Conservation (phyloP, 257 asterid species). For the Salvia miltiorrhiza region DNA sequence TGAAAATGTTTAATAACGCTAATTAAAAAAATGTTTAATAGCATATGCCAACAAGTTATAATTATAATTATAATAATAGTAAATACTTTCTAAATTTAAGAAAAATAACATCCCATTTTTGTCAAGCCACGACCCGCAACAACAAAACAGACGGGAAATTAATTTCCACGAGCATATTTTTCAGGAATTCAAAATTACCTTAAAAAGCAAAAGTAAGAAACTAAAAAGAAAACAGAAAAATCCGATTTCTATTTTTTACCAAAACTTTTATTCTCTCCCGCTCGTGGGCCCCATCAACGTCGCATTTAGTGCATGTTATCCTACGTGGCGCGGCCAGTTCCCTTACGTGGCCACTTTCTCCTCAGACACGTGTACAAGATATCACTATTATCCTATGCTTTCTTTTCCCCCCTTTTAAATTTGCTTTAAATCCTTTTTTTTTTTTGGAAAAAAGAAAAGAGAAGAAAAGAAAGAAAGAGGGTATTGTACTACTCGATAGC, state of each 20-base stretch:
- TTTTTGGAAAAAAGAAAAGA: no score
- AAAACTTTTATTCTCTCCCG: neutral
- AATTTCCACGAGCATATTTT: neutral
- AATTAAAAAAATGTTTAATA: no score
- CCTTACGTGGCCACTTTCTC: conserved; percentile 17
- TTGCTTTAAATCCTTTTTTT: neutral
- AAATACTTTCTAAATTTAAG: neutral
- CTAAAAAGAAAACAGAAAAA: neutral
- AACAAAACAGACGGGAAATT: neutral
- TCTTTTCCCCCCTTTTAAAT: neutral
- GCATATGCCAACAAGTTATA: no score
- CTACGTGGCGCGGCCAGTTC: conserved; percentile 35
- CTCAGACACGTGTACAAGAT: conserved; percentile 28
- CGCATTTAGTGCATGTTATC: conserved; percentile 18
- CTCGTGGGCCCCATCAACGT: neutral
- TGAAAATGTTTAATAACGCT: no score
- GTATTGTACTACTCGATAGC: neutral
- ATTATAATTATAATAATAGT: neutral
- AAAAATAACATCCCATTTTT: neutral
- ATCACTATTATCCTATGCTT: neutral
- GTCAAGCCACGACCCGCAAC: no score
- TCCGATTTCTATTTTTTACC: neutral
- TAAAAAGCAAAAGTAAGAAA: conserved; percentile 9
- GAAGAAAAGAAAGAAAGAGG: neutral
- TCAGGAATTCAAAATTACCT: neutral